These are phyloP conservation scores for Talaromyces nanjingensis DNA, from an alignment of 495 filamentous ascomycete species.

Conservation along the genomic window DNA sequence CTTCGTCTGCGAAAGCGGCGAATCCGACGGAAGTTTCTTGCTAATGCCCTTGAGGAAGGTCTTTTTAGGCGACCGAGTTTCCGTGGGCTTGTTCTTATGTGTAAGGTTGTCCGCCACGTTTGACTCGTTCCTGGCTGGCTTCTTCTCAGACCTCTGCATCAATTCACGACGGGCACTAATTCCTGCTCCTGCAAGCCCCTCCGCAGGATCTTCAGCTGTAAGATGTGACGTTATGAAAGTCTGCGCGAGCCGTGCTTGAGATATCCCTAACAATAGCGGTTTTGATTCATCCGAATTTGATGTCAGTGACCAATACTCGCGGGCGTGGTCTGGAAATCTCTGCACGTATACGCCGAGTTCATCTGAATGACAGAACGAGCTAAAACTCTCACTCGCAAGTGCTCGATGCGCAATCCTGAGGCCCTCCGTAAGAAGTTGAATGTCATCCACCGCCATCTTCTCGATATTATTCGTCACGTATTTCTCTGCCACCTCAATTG, in stretches of 20 bases:
- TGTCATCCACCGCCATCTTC: constrained; percentile 51
- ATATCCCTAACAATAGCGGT: constrained; percentile 43
- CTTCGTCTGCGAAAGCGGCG: constrained; percentile 51
- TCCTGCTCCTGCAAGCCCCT: constrained; percentile 45
- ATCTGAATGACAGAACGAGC: constrained; percentile 56
- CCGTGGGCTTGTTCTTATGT: constrained; percentile 21
- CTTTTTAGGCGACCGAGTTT: constrained; percentile 25
- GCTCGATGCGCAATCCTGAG: constrained; percentile 56
- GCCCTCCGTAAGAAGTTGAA: constrained; percentile 50
- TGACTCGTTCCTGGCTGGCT: constrained; percentile 1
- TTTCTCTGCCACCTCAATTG: constrained; percentile 53
- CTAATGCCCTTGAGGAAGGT: constrained; percentile 27
- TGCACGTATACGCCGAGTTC: constrained; percentile 71
- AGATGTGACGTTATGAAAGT: constrained; percentile 50
- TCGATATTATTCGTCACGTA: constrained; percentile 54
- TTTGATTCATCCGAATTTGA: constrained; percentile 17
- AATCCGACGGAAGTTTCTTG: constrained; percentile 32
- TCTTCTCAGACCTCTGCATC: constrained; percentile 16
- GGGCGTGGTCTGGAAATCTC: constrained; percentile 46
- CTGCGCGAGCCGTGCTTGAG: constrained; percentile 53
- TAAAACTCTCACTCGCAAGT: constrained; percentile 53
- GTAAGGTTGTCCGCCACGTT: constrained; percentile 7
- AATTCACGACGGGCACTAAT: constrained; percentile 31
- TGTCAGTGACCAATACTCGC: constrained; percentile 59
- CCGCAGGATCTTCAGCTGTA: constrained; percentile 34